These are phyloP conservation scores for Sclerotinia nivalis DNA, from an alignment of 2,329 filamentous ascomycete genomes.

Conservation along the genomic window DNA sequence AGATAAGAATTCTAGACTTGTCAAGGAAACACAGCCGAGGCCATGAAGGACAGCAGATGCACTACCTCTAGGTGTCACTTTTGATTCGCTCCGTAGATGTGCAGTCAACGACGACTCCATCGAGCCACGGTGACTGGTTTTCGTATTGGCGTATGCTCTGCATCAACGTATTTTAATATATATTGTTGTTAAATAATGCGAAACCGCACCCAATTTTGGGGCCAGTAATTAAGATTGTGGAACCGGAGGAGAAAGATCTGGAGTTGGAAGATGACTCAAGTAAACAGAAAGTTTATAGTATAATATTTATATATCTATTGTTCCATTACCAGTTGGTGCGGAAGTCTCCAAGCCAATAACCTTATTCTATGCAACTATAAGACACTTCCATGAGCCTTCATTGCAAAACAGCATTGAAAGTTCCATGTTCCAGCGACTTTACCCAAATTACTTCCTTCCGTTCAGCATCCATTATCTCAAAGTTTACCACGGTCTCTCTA, in stretches of 20 bases:
- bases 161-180: too few species aligned
- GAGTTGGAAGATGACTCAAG: not conserved
- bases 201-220: constrained; percentile 14
- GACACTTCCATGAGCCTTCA: not conserved
- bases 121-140: too few species aligned
- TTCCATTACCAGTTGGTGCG: not conserved
- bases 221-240: constrained; percentile 26
- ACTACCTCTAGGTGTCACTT: too few species aligned
- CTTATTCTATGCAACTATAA: not conserved
- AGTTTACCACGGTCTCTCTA: too few species aligned
- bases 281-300: not conserved
- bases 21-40: too few species aligned
- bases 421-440: not conserved
- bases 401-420: not conserved
- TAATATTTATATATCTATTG: not conserved
- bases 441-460: not conserved
- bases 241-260: not conserved
- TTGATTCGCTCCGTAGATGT: too few species aligned
- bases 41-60: too few species aligned
- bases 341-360: not conserved
- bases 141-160: too few species aligned
- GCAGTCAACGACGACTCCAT: too few species aligned
- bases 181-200: too few species aligned
- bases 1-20: too few species aligned
- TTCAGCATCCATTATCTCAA: not conserved